Conservation (phyloP, 805 yeast species). For the Debaryomyces prosopidis region DNA sequence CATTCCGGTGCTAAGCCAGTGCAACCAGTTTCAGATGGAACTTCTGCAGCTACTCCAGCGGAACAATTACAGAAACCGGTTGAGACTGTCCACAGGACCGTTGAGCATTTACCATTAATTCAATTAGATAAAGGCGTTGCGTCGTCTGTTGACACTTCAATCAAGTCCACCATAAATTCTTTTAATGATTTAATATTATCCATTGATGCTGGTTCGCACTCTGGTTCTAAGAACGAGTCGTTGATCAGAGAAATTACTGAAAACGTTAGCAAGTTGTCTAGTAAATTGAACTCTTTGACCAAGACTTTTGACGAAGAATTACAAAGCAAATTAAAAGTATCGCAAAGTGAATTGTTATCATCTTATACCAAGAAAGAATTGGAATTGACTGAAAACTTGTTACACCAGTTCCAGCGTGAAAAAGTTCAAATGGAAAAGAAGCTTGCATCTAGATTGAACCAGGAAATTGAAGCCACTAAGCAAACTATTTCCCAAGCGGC, state of each 20-base stretch:
- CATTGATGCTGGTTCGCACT: slow-evolving; percentile 28
- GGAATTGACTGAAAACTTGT: slow-evolving; percentile 57
- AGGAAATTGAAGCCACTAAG: slow-evolving; percentile 69
- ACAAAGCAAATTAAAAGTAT: slow-evolving; percentile 30
- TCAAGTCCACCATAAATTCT: slow-evolving; percentile 34
- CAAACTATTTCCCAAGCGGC: slow-evolving; percentile 68
- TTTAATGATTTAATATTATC: slow-evolving; percentile 39
- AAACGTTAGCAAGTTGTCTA: slow-evolving; percentile 30
- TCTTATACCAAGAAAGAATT: slow-evolving; percentile 49
- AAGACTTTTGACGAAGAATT: slow-evolving; percentile 37
- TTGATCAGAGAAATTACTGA: slow-evolving; percentile 33
- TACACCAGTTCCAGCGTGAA: slow-evolving; percentile 61
- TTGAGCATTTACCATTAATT: slow-evolving; percentile 35
- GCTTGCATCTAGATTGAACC: slow-evolving; percentile 54
- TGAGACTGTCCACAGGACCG: slow-evolving; percentile 30
- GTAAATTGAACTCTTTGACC: slow-evolving; percentile 33
- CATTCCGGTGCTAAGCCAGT: slow-evolving; percentile 1
- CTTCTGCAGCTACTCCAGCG: slow-evolving; percentile 30
- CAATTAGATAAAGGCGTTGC: slow-evolving; percentile 21
- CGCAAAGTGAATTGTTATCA: slow-evolving; percentile 41
- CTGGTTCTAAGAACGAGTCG: slow-evolving; percentile 24
- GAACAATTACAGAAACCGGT: slow-evolving; percentile 44
- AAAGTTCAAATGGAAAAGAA: slow-evolving; percentile 60
- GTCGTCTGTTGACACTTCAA: slow-evolving; percentile 31
- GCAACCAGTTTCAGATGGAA: slow-evolving; percentile 4